phyloP scores from a whole-genome alignment of 495 filamentous ascomycete species.

The Penicillium cataractarum region DNA sequence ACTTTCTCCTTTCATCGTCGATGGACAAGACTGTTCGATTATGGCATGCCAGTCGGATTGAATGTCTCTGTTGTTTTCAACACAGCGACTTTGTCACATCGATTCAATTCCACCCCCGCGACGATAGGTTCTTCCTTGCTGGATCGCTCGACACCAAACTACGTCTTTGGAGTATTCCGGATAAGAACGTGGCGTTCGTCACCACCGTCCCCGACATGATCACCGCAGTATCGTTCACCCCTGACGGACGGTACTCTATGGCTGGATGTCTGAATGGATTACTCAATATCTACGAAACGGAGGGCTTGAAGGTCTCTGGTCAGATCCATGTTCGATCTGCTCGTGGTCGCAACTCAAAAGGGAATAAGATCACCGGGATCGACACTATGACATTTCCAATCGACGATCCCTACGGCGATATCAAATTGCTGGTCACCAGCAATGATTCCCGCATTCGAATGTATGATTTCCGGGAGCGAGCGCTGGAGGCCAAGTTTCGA shows the following conservation, averaged over 20 bases:
- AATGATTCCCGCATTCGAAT: constrained; percentile 94
- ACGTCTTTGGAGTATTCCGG: constrained; percentile 94
- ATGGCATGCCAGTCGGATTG: constrained; percentile 85
- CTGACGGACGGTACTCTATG: constrained; percentile 88
- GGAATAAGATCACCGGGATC: constrained; percentile 96
- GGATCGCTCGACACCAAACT: constrained; percentile 92
- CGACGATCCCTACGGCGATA: constrained; percentile 66
- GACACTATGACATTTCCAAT: constrained; percentile 70
- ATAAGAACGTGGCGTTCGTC: constrained; percentile 91
- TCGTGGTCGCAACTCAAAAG: constrained; percentile 90
- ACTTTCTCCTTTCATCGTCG: constrained; percentile 92
- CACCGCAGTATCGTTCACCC: constrained; percentile 91
- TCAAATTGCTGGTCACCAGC: constrained; percentile 88
- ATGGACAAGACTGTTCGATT: constrained; percentile 98
- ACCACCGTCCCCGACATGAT: constrained; percentile 84
- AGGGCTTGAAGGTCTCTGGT: constrained; percentile 79
- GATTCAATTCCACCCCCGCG: constrained; percentile 90
- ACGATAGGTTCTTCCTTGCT: constrained; percentile 96
- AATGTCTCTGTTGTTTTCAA: constrained; percentile 94
- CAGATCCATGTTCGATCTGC: constrained; percentile 90
- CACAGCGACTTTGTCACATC: constrained; percentile 96
- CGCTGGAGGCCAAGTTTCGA: constrained; percentile 85
- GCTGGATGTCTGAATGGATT: constrained; percentile 85
- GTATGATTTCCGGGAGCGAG: constrained; percentile 84
- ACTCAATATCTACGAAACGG: constrained; percentile 93